Base-by-base conservation (phyloP, 148 eudicot species). In the Cornus suecica region DNA sequence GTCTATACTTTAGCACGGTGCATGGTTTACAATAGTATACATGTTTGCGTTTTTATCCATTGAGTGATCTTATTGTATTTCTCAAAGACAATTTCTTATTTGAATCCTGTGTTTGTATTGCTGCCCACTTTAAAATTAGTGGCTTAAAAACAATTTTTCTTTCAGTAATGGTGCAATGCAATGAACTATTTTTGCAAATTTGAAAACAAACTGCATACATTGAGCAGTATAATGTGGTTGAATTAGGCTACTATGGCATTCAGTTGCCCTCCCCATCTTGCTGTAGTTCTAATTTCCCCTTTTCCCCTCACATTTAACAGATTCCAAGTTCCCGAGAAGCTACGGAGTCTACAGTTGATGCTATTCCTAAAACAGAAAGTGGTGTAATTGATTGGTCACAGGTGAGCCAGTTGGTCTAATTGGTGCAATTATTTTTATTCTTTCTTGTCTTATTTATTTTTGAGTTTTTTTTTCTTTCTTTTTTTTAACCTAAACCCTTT, bases 341-440 rank as follows among this genome's bases (percentile, higher is more conserved):
- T 71, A 28, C 71, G 77, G 79, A 84, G 79, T 93, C 97, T 80
- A 77, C 81, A 27, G 87, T 84, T 45, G 84, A 77, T 80, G 85
- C 85, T 29, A 88, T 95, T 70, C 98, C 99, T 2, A 89, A 83
- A 81, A 93, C 88, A 68, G 72, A 86, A 76, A 74, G 82, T 79
- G 99, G 99, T 78, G 81, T 80, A 62, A 82, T 95, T 83, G 99
- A 95, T 83, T 95, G 99, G 99, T 93, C 99, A 22, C 94, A 90
- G 80, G 99, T 90, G 78, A 82, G 89, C 76, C n/a, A 68, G 22
- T 14, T 52, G 58, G 58, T 14, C 58, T 37, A 10, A 6, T 37
- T 37, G 42, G 42, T 37, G 42, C 42, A 37, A 37, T 6, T 37
- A 37, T 37, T 37, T 37, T 1, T 37, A 37, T 37, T 37, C 42